phyloP scores from a whole-genome alignment of 148 eudicot genomes.

The Rhododendron williamsianum region DNA sequence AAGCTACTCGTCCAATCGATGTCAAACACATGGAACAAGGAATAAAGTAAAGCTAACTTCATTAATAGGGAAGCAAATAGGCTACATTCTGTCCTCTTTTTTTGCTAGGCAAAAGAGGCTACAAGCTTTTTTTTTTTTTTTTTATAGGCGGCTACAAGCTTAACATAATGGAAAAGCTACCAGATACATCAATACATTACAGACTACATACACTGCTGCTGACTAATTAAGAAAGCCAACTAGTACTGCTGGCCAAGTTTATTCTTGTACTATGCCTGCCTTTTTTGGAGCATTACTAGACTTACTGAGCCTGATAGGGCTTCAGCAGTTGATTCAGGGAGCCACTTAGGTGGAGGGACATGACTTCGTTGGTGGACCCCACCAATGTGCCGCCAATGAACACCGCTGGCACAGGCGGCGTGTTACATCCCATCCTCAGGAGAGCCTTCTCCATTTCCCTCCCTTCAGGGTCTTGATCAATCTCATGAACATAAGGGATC shows the following conservation, averaged over 20 bases:
- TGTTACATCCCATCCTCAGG: constrained; percentile 54
- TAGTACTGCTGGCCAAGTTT: not conserved
- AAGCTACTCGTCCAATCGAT: not conserved
- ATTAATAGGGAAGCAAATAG: not conserved
- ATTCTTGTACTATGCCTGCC: not conserved
- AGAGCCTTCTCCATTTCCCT: constrained; percentile 82
- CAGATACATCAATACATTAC: not conserved
- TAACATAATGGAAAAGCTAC: not conserved
- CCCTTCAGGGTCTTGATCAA: constrained; percentile 70
- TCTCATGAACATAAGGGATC: constrained; percentile 50
- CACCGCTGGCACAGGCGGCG: constrained; percentile 61
- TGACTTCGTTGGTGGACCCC: constrained; percentile 34
- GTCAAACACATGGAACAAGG: not conserved
- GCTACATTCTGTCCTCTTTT: not conserved
- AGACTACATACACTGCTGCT: not conserved
- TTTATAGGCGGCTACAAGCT: constrained; percentile 7
- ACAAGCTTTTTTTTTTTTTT: too few species aligned
- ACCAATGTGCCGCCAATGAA: constrained; percentile 65
- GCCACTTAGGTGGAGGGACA: constrained; percentile 35
- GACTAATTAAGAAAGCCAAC: not conserved
- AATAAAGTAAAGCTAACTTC: not conserved
- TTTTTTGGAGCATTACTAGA: not conserved
- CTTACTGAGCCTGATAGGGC: constrained; percentile 4
- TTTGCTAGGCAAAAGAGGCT: not conserved
- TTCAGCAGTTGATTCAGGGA: constrained; percentile 17